Base-by-base conservation (phyloP, 2,329 filamentous ascomycete species). In the Neopestalotiopsis sp. region DNA sequence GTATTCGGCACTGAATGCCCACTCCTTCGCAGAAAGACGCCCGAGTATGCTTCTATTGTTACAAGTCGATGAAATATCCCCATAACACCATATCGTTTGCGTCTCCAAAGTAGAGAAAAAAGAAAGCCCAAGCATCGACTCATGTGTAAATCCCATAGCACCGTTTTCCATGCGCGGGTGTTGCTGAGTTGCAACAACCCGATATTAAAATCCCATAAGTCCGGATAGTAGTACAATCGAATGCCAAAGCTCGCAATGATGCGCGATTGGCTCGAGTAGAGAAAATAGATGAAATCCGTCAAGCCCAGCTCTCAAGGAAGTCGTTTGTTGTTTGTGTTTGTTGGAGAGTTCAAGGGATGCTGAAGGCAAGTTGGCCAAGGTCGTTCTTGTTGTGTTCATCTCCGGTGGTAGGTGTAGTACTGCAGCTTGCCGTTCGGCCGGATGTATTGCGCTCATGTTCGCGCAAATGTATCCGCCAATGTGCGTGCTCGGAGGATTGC, bases 1-100 rank as follows among this genome's bases (percentile, higher is more conserved):
- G 75, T 78, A 78, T 77, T 75, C 76, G 74, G 66, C 71, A 75
- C 75, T 75, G 30, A 66, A 70, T 68, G 69, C 71, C 73, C 73
- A 71, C 68, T 76, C 72, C 74, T 73, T 74, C 69, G 73, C 71
- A 74, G 72, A 73, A 69, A 49, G 69, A 72, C 66, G 74, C 72
- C 74, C 73, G 70, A 71, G 74, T 72, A 73, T 78, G 75, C 75
- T 73, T 73, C 68, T 73, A 74, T 72, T 67, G 69, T 69, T 74
- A 74, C 72, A 74, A 72, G 52, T 59, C 24, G 32, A 70, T 69
- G 65, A 56, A 28, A 71, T 71, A 70, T 70, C 61, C 68, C 65
- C 66, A 66, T 71, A 64, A 68, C 58, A 61, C 68, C 52, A 30
- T 65, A n/a, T 49, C 61, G 67, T 58, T 28, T n/a, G 30, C 30